These are phyloP conservation scores for Botrytis squamosa DNA, from an alignment of 2,329 filamentous ascomycete genomes.

Conservation along the genomic window DNA sequence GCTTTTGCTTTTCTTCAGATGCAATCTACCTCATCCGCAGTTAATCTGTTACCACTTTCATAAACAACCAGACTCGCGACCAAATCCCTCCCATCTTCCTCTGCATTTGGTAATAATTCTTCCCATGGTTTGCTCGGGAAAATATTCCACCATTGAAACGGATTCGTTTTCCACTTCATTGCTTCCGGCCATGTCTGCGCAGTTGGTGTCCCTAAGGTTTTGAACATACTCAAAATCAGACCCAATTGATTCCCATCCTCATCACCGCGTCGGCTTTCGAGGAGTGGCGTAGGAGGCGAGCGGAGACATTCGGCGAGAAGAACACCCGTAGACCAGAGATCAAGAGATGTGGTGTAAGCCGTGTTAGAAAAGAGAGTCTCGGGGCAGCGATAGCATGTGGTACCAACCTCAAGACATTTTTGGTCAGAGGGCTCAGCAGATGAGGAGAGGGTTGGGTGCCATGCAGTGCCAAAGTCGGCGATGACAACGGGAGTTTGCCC, in stretches of 20 bases:
- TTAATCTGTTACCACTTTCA: constrained; percentile 65
- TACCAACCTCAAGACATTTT: constrained; percentile 93
- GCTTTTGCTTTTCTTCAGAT: not conserved
- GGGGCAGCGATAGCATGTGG: constrained; percentile 84
- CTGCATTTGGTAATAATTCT: constrained; percentile 62
- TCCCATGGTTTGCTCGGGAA: constrained; percentile 70
- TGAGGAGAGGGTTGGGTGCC: constrained; percentile 58
- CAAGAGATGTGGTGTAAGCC: constrained; percentile 68
- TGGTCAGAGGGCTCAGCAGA: constrained; percentile 59
- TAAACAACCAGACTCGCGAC: constrained; percentile 69
- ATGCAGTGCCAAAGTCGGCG: constrained; percentile 90
- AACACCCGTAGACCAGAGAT: constrained; percentile 87
- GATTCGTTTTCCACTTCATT: constrained; percentile 62
- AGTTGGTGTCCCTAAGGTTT: constrained; percentile 83
- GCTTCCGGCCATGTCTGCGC: constrained; percentile 82
- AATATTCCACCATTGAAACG: constrained; percentile 85
- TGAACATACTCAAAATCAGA: constrained; percentile 88
- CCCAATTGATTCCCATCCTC: constrained; percentile 91
- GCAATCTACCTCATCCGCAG: constrained; percentile 57
- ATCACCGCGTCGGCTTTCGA: constrained; percentile 69
- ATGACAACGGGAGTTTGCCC: constrained; percentile 71
- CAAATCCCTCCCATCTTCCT: constrained; percentile 60
- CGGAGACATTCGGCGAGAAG: constrained; percentile 75
- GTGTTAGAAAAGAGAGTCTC: constrained; percentile 85
- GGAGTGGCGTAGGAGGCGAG: constrained; percentile 61